These are phyloP conservation scores for Penicillium odoratum DNA, from an alignment of 495 filamentous ascomycete species.

Conservation along the genomic window DNA sequence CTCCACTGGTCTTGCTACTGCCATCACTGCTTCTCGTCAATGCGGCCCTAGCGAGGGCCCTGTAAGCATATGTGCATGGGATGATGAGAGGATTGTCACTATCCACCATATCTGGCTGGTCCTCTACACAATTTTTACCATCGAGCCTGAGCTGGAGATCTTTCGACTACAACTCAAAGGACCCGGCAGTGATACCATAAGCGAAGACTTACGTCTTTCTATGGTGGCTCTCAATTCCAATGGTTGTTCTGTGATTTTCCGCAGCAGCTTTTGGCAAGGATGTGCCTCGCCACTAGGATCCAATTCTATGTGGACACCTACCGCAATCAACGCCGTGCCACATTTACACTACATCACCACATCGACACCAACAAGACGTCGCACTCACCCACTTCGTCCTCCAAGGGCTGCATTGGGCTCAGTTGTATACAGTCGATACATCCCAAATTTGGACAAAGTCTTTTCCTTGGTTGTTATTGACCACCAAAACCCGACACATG, in stretches of 20 bases:
- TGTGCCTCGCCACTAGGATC: slow-evolving; percentile 1
- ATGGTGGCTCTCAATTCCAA: background rate
- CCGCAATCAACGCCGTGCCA: background rate
- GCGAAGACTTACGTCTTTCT: background rate
- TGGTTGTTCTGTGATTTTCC: background rate
- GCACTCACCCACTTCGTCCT: slow-evolving; percentile 4
- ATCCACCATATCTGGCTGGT: slow-evolving; percentile 4
- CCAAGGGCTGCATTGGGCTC: background rate
- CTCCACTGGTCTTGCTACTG: background rate
- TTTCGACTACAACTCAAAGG: background rate
- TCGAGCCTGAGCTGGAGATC: background rate
- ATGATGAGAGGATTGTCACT: background rate
- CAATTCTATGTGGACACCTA: slow-evolving; percentile 1
- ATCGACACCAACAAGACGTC: background rate
- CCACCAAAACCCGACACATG: background rate
- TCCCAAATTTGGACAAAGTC: slow-evolving; percentile 1
- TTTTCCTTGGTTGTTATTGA: slow-evolving; percentile 2
- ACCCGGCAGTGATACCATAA: background rate
- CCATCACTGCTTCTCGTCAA: background rate
- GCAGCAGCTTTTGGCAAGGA: slow-evolving; percentile 4
- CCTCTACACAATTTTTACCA: slow-evolving; percentile 3
- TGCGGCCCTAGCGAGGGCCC: background rate
- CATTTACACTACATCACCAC: slow-evolving; percentile 5
- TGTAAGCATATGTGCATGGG: slow-evolving; percentile 1
- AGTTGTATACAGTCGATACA: slow-evolving; percentile 5